A percentile compares a stretch with the other conserved stretches of the same genome.
These are phyloP conservation scores for Saitozyma sp. DNA, from an alignment of 768 basidiomycete species.

Conservation along the genomic window DNA sequence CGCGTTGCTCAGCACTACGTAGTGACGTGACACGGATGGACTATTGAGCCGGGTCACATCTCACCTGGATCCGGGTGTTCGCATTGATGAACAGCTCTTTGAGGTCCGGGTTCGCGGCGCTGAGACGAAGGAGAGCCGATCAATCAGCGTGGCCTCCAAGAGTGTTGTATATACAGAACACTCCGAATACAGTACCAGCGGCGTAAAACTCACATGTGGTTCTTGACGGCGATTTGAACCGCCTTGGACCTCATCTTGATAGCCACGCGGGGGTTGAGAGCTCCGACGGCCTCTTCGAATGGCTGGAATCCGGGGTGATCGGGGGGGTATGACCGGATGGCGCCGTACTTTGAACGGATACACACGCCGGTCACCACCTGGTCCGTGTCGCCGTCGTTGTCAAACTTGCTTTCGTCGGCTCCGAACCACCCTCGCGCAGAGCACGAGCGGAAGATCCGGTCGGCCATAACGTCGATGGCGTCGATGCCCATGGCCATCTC, in stretches of 20 bases:
- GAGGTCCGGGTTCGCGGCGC: constrained; percentile 9
- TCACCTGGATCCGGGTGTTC: constrained; percentile 71
- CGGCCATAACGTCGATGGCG: constrained; percentile 21
- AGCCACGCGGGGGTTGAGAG: constrained; percentile 73
- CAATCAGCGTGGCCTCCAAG: constrained; percentile 58
- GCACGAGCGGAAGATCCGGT: constrained; percentile 15
- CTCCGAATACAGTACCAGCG: too few relatives aligned
- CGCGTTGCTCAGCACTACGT: constrained; percentile 35
- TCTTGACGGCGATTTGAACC: constrained; percentile 12
- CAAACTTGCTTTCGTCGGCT: not conserved
- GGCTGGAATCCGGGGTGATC: constrained; percentile 73
- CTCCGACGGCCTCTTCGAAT: constrained; percentile 73
- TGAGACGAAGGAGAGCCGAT: not conserved
- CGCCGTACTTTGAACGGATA: constrained; percentile 12
- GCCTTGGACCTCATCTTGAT: constrained; percentile 65
- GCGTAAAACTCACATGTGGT: constrained; percentile 44
- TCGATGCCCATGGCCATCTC: not conserved
- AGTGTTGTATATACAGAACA: too few relatives aligned
- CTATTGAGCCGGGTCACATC: not conserved
- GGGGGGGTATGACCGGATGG: constrained; percentile 73
- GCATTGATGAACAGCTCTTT: constrained; percentile 58
- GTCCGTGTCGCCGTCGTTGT: not conserved
- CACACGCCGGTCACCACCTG: constrained; percentile 14
- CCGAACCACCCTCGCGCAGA: constrained; percentile 11
- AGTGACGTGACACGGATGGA: too few relatives aligned